Evolutionary conservation across 768 basidiomycete species (phyloP).

Genomic region (Leccinum disarticulatum): DNA sequence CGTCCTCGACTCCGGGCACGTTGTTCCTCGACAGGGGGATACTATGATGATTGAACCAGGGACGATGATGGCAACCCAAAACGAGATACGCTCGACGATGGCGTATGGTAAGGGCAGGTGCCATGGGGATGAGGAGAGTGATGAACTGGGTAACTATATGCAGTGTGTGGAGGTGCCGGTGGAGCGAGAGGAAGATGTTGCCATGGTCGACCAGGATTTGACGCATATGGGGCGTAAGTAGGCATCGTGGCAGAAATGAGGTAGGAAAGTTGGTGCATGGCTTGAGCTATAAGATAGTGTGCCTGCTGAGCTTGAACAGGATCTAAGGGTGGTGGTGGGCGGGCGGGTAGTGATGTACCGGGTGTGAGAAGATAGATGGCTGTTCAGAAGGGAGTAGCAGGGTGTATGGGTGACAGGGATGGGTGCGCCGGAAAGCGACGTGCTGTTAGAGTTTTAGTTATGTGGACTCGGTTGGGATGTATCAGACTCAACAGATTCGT

Average conservation of each 20-base stretch:
- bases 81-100: slow-evolving; percentile 38
- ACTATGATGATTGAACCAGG: slow-evolving; percentile 39
- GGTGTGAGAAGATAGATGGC: slow-evolving; percentile 15
- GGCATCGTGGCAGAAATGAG: slow-evolving; percentile 34
- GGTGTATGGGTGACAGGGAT: slow-evolving; percentile 21
- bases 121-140: slow-evolving; percentile 18
- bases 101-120: slow-evolving; percentile 19
- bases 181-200: slow-evolving; percentile 4
- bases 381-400: slow-evolving; percentile 20
- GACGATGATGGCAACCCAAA: slow-evolving; percentile 48
- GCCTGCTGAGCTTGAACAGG: slow-evolving; percentile 35
- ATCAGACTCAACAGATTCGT: slow-evolving; percentile 12
- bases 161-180: slow-evolving; percentile 2
- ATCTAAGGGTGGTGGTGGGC: slow-evolving; percentile 30
- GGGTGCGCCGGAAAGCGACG: slow-evolving; percentile 13
- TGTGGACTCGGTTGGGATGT: slow-evolving; percentile 1
- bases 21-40: slow-evolving; percentile 33
- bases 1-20: slow-evolving; percentile 42
- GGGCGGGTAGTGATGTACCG: slow-evolving; percentile 26
- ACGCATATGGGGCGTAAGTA: slow-evolving; percentile 19
- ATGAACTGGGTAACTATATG: slow-evolving; percentile 12
- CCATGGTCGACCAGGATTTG: slow-evolving; percentile 26
- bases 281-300: slow-evolving; percentile 39
- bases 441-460: not conserved
- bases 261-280: slow-evolving; percentile 42